Evolutionary conservation across 768 basidiomycete genomes (phyloP).

Genomic region (Termitomyces sp.): DNA sequence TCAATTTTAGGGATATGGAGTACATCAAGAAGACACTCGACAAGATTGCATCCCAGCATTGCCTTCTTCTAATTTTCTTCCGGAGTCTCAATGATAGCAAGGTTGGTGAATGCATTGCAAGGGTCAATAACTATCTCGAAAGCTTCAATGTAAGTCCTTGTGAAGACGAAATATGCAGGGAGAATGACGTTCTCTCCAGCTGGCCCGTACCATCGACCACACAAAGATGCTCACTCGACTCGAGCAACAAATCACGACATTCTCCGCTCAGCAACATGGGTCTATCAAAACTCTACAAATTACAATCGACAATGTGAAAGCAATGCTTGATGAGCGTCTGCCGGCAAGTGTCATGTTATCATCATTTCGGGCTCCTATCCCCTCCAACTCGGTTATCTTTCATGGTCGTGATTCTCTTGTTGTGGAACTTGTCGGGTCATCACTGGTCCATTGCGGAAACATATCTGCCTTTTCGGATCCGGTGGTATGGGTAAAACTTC

Average conservation of each 20-base stretch:
- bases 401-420: conserved; percentile 14
- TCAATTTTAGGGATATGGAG: neutral
- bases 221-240: neutral
- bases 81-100: neutral
- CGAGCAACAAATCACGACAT: conserved; percentile 6
- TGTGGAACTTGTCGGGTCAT: conserved; percentile 11
- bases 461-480: conserved; percentile 22
- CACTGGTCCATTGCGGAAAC: neutral
- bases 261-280: neutral
- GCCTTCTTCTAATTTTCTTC: conserved; percentile 2
- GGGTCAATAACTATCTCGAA: conserved; percentile 2
- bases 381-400: conserved; percentile 15
- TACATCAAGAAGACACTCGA: conserved; percentile 3
- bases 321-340: neutral
- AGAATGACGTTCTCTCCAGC: neutral
- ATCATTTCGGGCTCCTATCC: neutral
- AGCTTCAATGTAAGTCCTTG: conserved; percentile 4
- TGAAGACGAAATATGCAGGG: too few species aligned
- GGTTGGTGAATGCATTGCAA: conserved; percentile 2
- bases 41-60: neutral
- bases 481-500: conserved; percentile 35
- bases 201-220: neutral
- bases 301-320: conserved; percentile 2
- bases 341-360: too few species aligned
- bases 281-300: neutral